Base-by-base conservation (phyloP, 768 basidiomycete species). In the Lanmaoa pseudosensibilis region DNA sequence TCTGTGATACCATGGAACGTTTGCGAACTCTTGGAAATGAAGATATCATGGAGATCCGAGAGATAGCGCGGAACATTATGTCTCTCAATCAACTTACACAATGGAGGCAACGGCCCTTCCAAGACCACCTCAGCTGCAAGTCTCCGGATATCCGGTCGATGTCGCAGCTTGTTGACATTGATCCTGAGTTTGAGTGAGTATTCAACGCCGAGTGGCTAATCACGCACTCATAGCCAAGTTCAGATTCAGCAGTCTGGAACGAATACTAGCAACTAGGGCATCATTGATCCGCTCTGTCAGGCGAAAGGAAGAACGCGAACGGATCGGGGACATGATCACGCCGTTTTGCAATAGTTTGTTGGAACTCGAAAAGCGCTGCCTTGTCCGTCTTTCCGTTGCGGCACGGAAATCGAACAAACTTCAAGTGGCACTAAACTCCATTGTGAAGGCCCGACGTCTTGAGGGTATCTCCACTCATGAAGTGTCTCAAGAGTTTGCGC, bases 391-490 rank as follows among this genome's bases (percentile, higher is more conserved):
- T 54, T 93, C 85, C 15, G 73, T 78, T 63, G 85, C 83, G 27
- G 94, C 96, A 15, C 80, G 94, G 19, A 68, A 77, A 37, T 80
- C 84, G 0, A 78, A 82, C 50, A 83, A 91, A 47, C 71, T 82
- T 16, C 94, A 97, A 65, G 82, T 94, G 36, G 92, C 96, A 0
- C 73, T 97, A 27, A 98, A 96, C 65, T 86, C 94, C 5, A 78
- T 95, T 37, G 78, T 91, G 32, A 82, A 83, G 27, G 92, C 93
- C 1, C 88, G 90, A 66, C 77, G 74, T 37, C 72, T 94, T 5
- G 83, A 83, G 56, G 65, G 58, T 2, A 60, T 53, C 1, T 67
- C 79, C 0, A 76, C 82, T 4, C 74, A 75, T n/a, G 77, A 80
- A 30, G 83, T 90, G 23, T 83, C 85, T 0, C 80, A 87, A 63